These are phyloP conservation scores for Hirschioporus abietinus DNA, from an alignment of 768 basidiomycete species.

Conservation along the genomic window DNA sequence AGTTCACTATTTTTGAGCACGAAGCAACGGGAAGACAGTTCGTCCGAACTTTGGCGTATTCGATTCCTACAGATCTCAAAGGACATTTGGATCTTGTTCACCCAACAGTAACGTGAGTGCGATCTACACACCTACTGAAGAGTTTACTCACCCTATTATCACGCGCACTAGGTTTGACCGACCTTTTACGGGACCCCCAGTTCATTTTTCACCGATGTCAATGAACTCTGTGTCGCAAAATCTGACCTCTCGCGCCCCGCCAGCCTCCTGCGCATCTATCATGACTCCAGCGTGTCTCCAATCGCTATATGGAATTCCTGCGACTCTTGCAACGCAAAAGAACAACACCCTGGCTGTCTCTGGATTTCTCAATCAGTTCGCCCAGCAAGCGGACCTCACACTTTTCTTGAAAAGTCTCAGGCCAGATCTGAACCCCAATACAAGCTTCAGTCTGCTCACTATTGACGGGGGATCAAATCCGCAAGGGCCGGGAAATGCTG, in stretches of 20 bases:
- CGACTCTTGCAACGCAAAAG: conserved; percentile 7
- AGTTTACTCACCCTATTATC: neutral
- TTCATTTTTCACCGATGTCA: neutral
- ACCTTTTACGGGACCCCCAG: neutral
- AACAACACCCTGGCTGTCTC: conserved; percentile 16
- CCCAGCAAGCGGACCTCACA: conserved; percentile 15
- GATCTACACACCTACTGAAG: no score
- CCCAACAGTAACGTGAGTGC: conserved; percentile 25
- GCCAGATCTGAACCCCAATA: conserved; percentile 12
- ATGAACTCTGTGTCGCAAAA: neutral
- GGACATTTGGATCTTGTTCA: conserved; percentile 28
- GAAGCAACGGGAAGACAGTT: conserved; percentile 20
- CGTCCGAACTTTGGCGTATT: conserved; percentile 32
- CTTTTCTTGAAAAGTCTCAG: conserved; percentile 14
- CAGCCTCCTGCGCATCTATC: conserved; percentile 8
- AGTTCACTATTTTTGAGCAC: conserved; percentile 31
- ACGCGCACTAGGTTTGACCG: neutral
- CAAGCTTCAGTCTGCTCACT: conserved; percentile 14
- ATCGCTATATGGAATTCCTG: conserved; percentile 18
- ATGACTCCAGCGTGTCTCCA: conserved; percentile 20
- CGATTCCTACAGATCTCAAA: conserved; percentile 27
- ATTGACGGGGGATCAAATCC: conserved; percentile 18
- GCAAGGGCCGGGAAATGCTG: conserved; percentile 11
- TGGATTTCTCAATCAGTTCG: conserved; percentile 17
- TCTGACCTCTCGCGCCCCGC: conserved; percentile 1